Percentiles rank a stretch among this genome's conserved stretches.
These are phyloP conservation scores for Sugiyamaella marilandica DNA, from an alignment of 805 yeast genomes.

Conservation along the genomic window DNA sequence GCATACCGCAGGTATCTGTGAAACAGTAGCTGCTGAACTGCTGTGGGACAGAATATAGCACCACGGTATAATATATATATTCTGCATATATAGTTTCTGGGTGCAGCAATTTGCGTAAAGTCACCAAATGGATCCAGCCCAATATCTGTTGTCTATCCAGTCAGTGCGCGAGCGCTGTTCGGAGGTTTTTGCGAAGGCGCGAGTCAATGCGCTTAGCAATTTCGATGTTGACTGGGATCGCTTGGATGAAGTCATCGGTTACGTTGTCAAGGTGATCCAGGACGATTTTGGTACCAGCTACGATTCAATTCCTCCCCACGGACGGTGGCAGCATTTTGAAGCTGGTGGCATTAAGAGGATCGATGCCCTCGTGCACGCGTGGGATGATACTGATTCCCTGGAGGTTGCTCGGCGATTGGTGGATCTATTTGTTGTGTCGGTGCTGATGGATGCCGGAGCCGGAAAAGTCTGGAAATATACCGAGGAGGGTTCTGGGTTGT, in stretches of 20 bases:
- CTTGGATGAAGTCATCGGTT: constrained; percentile 42
- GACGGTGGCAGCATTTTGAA: constrained; percentile 63
- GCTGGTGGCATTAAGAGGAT: constrained; percentile 46
- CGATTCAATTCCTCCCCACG: constrained; percentile 55
- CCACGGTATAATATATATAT: no score
- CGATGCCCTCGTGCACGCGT: constrained; percentile 37
- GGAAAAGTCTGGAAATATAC: constrained; percentile 52
- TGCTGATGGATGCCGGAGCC: constrained; percentile 64
- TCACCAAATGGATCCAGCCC: constrained; percentile 5
- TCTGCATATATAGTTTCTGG: no score
- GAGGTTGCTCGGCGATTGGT: constrained; percentile 52
- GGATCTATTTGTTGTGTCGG: constrained; percentile 57
- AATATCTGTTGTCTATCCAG: constrained; percentile 44
- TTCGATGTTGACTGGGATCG: constrained; percentile 44
- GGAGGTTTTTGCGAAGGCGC: constrained; percentile 40
- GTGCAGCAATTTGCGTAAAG: no score
- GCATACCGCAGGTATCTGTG: no score
- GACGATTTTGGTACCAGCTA: constrained; percentile 44
- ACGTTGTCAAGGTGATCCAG: constrained; percentile 42
- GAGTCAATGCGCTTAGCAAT: constrained; percentile 35
- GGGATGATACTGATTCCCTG: constrained; percentile 35
- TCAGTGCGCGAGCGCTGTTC: constrained; percentile 53
- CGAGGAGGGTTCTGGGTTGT: constrained; percentile 35
- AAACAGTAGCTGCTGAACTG: no score
- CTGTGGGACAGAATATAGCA: no score